Base-by-base conservation (phyloP, 495 filamentous ascomycete genomes). In the Aspergillus campestris region DNA sequence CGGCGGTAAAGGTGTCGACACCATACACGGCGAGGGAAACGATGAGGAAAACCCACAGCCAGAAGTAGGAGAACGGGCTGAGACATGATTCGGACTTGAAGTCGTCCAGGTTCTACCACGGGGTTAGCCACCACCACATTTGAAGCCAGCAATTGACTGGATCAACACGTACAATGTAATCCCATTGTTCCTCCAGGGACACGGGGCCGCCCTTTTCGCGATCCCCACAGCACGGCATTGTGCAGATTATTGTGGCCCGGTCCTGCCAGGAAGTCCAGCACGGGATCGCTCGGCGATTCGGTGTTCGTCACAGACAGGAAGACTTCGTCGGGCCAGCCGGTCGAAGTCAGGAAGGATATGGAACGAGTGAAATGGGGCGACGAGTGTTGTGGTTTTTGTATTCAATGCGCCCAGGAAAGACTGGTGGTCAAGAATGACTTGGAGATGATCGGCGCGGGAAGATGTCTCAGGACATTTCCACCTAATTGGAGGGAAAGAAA, bases 1-100 rank as follows among this genome's bases (percentile, higher is more conserved):
- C 74, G 40, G 89, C 89, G 10, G 89, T 96, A 59, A 94, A 96
- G 11, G 84, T 86, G 66, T 98, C 92, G 52, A 90, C 85, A 7
- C 70, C 83, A 59, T 95, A 95, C 39, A 94, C 87, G 34, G 85
- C 80, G n/a, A 91, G 29, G 0, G 87, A 87, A 34, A 95, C 72
- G 40, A 91, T 32, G 27, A 89, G 73, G 44, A 87, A 83, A 28
- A 91, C 66, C 71, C 80, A 92, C 48, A 98, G 74, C 64, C 84
- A 89, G 56, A 70, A 77, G 66, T 95, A 98, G 38, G 91, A 92
- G 51, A 94, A 77, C 7, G 74, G 71, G 0, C 83, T 75, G 48
- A 82, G 79, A 66, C 83, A 87, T 5, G 85, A 88, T 14, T 78
- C 79, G 5, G 83, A 80, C 55, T 86, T 86, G 73, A 96, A 98